These are phyloP conservation scores for Dothiorella sarmentorum DNA, from an alignment of 2,329 filamentous ascomycete genomes.

Conservation along the genomic window DNA sequence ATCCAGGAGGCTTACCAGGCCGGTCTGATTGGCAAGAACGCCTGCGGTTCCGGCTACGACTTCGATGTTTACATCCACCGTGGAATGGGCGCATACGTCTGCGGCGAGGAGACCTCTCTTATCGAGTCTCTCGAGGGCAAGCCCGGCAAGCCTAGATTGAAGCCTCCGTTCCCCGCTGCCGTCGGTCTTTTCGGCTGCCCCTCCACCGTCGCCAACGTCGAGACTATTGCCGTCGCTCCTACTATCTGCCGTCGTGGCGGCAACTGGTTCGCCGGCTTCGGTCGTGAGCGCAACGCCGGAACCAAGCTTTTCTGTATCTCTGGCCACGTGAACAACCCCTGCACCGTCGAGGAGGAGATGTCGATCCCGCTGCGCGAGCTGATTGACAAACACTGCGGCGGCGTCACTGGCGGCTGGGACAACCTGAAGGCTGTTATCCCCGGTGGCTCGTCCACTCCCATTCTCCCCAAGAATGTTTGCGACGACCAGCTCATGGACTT, in stretches of 20 bases:
- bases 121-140: conserved; percentile 99
- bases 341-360: conserved; percentile 99
- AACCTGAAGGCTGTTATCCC: conserved; percentile 94
- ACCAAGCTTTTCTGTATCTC: conserved; percentile 99
- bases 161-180: conserved; percentile 96
- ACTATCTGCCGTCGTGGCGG: conserved; percentile 93
- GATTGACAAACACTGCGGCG: conserved; percentile 97
- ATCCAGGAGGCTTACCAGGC: conserved; percentile 97
- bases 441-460: conserved; percentile 92
- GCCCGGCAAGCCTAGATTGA: conserved; percentile 95
- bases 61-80: conserved; percentile 97
- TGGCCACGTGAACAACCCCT: conserved; percentile 97
- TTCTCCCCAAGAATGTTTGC: conserved; percentile 84
- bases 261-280: conserved; percentile 89
- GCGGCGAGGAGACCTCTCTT: conserved; percentile 94
- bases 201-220: conserved; percentile 96
- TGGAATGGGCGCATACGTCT: conserved; percentile 95
- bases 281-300: conserved; percentile 91
- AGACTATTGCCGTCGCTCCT: conserved; percentile 91
- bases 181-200: conserved; percentile 98
- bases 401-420: conserved; percentile 95
- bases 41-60: conserved; percentile 93
- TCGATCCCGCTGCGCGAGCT: conserved; percentile 92
- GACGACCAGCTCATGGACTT: conserved; percentile 99
- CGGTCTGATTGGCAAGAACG: conserved; percentile 96